Base-by-base conservation (phyloP, 495 filamentous ascomycete genomes). In the Extremus antarcticus region DNA sequence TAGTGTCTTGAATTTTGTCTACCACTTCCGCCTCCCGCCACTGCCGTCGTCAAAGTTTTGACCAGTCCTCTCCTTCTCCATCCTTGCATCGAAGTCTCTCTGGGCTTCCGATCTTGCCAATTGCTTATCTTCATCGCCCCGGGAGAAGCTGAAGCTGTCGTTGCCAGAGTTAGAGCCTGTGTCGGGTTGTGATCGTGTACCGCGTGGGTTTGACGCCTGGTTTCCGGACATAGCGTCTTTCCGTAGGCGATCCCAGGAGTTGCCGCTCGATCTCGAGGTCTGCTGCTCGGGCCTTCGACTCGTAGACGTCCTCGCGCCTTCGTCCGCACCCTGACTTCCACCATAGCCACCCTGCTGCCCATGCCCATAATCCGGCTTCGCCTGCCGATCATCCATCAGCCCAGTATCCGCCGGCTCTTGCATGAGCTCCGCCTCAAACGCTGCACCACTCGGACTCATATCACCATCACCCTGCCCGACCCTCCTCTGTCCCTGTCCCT, bases 21-120 rank as follows among this genome's bases (percentile, higher is more conserved):
- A 45, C 41, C 41, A 51, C 50, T 24, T 40, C 47, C 59, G 24
- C 29, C 29, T 50, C 23, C 58, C n/a, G 24, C 57, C 43, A 47
- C 51, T 15, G 7, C 43, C 55, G 13, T 54, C 51, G 11, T 21
- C 25, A 50, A 64, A 66, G 32, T 64, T 49, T 20, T 56, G 53
- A 0, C 61, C 64, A 35, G 41, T 46, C 39, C 64, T 50, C 52
- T 80, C 77, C 54, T 63, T 63, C 59, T 79, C 77, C 21, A 80
- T 61, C 22, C 67, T 58, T 25, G 66, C 70, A 61, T 80, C 77
- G 63, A 80, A 79, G 35, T 77, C 72, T 50, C 62, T 70, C 65
- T 80, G 77, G 51, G 76, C 75, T 58, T 78, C 70, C 21, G 57
- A 66, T 57, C 66, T 72, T n/a, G 72, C 76, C 45, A 68, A 57